These are phyloP conservation scores for Luffa acutangula DNA, from an alignment of 306 rosid species.

Conservation along the genomic window DNA sequence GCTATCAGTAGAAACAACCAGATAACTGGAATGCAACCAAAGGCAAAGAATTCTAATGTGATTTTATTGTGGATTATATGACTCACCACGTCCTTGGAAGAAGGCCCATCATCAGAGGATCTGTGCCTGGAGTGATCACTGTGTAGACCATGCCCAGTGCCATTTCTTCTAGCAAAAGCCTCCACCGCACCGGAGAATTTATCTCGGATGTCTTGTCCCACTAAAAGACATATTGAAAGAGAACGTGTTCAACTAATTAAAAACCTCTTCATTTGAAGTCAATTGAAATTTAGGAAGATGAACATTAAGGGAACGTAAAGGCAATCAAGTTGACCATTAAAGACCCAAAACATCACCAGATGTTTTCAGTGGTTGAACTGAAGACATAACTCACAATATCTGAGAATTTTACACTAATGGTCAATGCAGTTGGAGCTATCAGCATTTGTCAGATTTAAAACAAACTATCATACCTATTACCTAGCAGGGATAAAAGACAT, in stretches of 20 bases:
- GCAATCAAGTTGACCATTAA: not conserved
- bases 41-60: not conserved
- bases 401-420: not conserved
- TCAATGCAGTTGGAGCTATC: not conserved
- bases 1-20: not conserved
- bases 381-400: not conserved
- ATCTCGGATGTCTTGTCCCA: slow-evolving; percentile 62
- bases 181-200: slow-evolving; percentile 74
- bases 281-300: not conserved
- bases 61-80: not conserved
- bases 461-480: not conserved
- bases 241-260: not conserved
- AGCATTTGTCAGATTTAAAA: not conserved
- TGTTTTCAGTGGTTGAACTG: not conserved
- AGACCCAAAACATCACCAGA: not conserved
- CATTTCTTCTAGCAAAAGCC: slow-evolving; percentile 86
- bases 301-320: not conserved
- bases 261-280: not conserved
- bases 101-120: slow-evolving; percentile 57
- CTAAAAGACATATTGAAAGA: slow-evolving; percentile 22
- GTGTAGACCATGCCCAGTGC: slow-evolving; percentile 52
- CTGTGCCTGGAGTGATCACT: slow-evolving; percentile 67
- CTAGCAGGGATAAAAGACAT: slow-evolving; percentile 8
- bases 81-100: slow-evolving; percentile 88
- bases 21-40: not conserved